These are phyloP conservation scores for Diaporthe citriasiana DNA, from an alignment of 2,329 filamentous ascomycete genomes.

Conservation along the genomic window DNA sequence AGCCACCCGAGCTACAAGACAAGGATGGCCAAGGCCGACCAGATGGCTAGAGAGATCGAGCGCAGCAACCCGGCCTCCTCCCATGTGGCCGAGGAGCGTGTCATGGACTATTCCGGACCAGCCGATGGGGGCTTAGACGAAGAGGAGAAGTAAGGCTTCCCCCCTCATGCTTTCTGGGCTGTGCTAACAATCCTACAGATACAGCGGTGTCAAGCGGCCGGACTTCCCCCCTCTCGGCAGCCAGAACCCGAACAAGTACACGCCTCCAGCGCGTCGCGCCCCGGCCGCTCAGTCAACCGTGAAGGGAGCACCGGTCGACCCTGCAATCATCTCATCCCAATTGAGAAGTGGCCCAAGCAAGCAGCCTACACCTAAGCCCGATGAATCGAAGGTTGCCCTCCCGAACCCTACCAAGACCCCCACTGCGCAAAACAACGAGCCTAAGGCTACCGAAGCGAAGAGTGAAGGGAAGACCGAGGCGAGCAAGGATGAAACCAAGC, in stretches of 20 bases:
- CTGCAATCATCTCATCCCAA: constrained; percentile 92
- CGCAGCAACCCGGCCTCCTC: constrained; percentile 78
- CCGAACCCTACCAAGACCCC: constrained; percentile 46
- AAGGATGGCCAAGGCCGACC: constrained; percentile 82
- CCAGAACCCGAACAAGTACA: constrained; percentile 79
- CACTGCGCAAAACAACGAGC: constrained; percentile 49
- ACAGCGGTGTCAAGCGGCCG: constrained; percentile 87
- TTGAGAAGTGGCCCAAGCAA: constrained; percentile 66
- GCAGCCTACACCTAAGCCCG: constrained; percentile 54
- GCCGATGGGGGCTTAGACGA: constrained; percentile 83
- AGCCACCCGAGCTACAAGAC: constrained; percentile 85
- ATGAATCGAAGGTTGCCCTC: constrained; percentile 51
- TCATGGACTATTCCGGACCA: constrained; percentile 75
- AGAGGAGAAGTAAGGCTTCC: constrained; percentile 83
- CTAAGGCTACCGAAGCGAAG: constrained; percentile 48
- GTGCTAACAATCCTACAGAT: constrained; percentile 64
- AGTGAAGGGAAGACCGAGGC: constrained; percentile 44
- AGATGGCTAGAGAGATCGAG: constrained; percentile 92
- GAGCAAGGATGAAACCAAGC: constrained; percentile 50
- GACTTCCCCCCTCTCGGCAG: constrained; percentile 77
- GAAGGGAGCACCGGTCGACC: constrained; percentile 83
- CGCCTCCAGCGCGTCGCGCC: constrained; percentile 87
- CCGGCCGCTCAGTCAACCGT: constrained; percentile 81
- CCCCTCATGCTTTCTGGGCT: constrained; percentile 34
- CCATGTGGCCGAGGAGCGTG: constrained; percentile 91